phyloP scores from a whole-genome alignment of 2,329 filamentous ascomycete species.

The Colletotrichum costaricense region DNA sequence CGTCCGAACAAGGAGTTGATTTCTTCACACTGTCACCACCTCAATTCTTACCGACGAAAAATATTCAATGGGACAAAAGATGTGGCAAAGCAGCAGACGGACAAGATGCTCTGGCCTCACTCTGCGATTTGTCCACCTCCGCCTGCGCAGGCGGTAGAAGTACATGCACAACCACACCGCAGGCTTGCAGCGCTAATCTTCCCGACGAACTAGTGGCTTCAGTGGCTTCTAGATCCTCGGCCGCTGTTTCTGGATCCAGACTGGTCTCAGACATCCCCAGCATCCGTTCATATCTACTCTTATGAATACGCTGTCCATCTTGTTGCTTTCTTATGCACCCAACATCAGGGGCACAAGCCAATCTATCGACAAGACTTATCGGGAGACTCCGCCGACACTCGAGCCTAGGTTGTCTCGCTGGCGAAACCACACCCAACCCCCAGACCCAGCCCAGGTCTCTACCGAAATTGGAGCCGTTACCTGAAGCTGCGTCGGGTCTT shows the following conservation, averaged over 20 bases:
- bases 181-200: conserved; percentile 24
- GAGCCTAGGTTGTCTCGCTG: conserved; percentile 2
- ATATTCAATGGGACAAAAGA: background rate
- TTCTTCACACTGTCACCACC: conserved; percentile 25
- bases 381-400: background rate
- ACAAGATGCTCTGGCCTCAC: background rate
- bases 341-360: conserved; percentile 3
- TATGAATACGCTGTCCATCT: background rate
- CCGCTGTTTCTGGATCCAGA: conserved; percentile 25
- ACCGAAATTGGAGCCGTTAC: conserved; percentile 27
- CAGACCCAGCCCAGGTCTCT: conserved; percentile 9
- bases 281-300: background rate
- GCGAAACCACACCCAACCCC: conserved; percentile 8
- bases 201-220: conserved; percentile 32
- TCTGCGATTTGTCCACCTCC: conserved; percentile 1
- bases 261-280: conserved; percentile 27
- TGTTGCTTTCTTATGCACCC: conserved; percentile 9
- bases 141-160: background rate
- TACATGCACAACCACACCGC: background rate
- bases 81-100: background rate
- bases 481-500: conserved; percentile 3
- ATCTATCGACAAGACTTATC: background rate
- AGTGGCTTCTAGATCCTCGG: conserved; percentile 35
- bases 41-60: background rate
- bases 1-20: background rate